Conservation (phyloP, 805 yeast species). For the Torulaspora quercuum region DNA sequence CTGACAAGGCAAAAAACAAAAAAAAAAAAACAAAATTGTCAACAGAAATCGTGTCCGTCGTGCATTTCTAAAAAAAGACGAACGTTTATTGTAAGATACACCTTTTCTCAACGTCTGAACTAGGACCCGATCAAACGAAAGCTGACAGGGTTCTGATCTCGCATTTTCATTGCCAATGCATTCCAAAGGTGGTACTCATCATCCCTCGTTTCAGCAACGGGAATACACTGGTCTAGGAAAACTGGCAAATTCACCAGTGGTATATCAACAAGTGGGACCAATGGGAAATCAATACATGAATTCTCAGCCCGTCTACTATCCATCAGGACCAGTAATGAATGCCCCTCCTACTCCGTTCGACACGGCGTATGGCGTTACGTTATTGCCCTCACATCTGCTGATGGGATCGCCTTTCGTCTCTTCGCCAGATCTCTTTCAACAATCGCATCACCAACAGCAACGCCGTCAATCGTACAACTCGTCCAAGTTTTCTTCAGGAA, state of each 20-base stretch:
- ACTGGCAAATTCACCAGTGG: conserved; percentile 10
- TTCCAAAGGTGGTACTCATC: conserved; percentile 4
- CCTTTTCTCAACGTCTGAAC: too few species aligned
- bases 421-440: conserved; percentile 39
- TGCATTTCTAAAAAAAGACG: conserved; percentile 9
- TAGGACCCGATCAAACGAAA: background rate
- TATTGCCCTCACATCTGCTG: conserved; percentile 60
- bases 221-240: conserved; percentile 6
- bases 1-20: conserved; percentile 5
- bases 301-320: conserved; percentile 15
- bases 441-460: conserved; percentile 19
- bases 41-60: conserved; percentile 6
- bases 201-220: conserved; percentile 5
- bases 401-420: conserved; percentile 56
- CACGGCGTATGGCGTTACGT: conserved; percentile 53
- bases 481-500: conserved; percentile 9
- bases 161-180: conserved; percentile 6
- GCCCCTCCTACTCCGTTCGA: conserved; percentile 57
- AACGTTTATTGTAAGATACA: too few species aligned
- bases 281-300: conserved; percentile 12
- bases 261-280: conserved; percentile 10
- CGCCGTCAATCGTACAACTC: conserved; percentile 16
- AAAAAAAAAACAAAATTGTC: conserved; percentile 4
- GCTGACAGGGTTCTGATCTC: conserved; percentile 1
- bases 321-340: conserved; percentile 18